These are phyloP conservation scores for Colletotrichum zoysiae DNA, from an alignment of 2,329 filamentous ascomycete genomes.

Conservation along the genomic window DNA sequence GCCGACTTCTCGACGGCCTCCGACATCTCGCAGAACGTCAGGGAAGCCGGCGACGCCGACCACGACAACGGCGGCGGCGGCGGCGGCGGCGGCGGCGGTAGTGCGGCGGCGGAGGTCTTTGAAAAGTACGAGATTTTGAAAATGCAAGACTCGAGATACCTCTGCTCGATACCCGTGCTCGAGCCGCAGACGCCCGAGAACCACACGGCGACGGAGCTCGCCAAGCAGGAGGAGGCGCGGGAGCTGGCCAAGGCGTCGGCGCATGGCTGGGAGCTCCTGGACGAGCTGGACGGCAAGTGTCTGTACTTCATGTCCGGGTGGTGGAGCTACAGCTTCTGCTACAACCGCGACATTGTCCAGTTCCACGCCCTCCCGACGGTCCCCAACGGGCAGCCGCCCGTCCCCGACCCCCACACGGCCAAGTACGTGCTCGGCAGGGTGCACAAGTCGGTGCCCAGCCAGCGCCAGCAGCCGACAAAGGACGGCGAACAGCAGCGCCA, in stretches of 20 bases:
- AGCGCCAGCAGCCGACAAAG: constrained; percentile 40
- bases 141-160: constrained; percentile 76
- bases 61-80: constrained; percentile 32
- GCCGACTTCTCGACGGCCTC: constrained; percentile 57
- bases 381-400: constrained; percentile 78
- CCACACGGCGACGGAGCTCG: constrained; percentile 75
- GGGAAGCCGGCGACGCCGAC: constrained; percentile 52
- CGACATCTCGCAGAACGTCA: constrained; percentile 53
- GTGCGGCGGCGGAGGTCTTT: constrained; percentile 46
- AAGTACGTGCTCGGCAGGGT: constrained; percentile 83
- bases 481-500: constrained; percentile 35
- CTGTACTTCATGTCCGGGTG: constrained; percentile 87
- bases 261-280: constrained; percentile 83
- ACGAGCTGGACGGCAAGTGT: constrained; percentile 81
- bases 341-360: constrained; percentile 87
- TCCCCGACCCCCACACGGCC: constrained; percentile 80
- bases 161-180: constrained; percentile 86
- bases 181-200: constrained; percentile 68
- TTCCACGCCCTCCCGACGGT: constrained; percentile 84
- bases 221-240: constrained; percentile 80
- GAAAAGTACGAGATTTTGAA: constrained; percentile 80
- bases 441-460: constrained; percentile 39
- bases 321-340: constrained; percentile 98
- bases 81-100: constrained; percentile 32
- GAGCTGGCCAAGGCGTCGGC: constrained; percentile 83